These are phyloP conservation scores for Bolboschoenoplectus hybrid DNA, from an alignment of 202 grass and related monocot genomes.

Conservation along the genomic window DNA sequence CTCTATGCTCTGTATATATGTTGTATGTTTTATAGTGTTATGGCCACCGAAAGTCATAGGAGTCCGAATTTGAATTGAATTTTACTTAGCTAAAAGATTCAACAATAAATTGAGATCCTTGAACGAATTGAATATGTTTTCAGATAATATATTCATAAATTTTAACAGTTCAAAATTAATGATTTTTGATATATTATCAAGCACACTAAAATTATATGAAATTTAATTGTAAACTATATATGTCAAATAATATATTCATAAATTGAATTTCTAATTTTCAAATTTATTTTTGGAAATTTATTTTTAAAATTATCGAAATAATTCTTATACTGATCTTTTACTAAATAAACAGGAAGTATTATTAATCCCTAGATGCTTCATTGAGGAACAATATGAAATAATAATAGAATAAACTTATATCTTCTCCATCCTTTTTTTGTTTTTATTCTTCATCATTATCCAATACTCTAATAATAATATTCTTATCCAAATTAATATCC, in stretches of 20 bases:
- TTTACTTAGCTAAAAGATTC: background rate
- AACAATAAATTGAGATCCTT: background rate
- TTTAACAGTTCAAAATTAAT: too few relatives aligned
- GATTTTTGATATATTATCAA: too few relatives aligned
- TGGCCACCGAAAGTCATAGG: background rate
- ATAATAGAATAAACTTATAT: background rate
- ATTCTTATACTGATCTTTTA: too few relatives aligned
- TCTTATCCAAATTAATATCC: slow-evolving; percentile 1
- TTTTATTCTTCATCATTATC: background rate
- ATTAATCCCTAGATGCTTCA: background rate
- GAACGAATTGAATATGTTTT: background rate
- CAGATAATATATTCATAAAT: too few relatives aligned
- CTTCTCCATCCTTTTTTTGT: background rate
- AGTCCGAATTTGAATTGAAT: background rate
- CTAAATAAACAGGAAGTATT: too few relatives aligned
- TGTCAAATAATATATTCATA: too few relatives aligned
- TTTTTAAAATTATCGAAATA: too few relatives aligned
- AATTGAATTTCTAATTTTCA: too few relatives aligned
- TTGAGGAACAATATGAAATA: background rate
- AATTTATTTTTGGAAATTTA: too few relatives aligned
- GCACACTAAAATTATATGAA: too few relatives aligned
- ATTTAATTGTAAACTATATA: too few relatives aligned
- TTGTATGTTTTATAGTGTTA: background rate
- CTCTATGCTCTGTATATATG: background rate
- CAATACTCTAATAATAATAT: background rate